Conservation (phyloP, 2,329 filamentous ascomycete genomes). For the Iodosphaeria phyllophila region DNA sequence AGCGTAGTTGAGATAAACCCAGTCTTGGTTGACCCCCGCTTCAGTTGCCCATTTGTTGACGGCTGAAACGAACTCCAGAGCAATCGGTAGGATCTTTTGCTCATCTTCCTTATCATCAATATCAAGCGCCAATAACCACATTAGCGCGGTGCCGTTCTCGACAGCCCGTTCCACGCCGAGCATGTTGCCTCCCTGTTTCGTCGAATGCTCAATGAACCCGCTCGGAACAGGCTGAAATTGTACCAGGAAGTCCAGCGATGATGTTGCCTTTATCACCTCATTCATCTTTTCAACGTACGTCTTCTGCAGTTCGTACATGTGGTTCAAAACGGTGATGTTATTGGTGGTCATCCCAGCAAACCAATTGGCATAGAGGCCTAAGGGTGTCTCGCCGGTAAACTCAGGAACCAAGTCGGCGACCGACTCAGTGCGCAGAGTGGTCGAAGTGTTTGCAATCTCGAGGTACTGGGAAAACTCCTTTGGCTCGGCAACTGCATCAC, state of each 20-base stretch:
- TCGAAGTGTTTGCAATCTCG: no score
- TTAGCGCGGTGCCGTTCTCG: constrained; percentile 13
- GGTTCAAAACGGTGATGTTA: constrained; percentile 11
- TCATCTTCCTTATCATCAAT: constrained; percentile 12
- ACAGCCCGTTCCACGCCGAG: constrained; percentile 16
- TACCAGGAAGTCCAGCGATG: constrained; percentile 13
- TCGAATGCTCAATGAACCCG: constrained; percentile 14
- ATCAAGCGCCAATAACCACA: constrained; percentile 13
- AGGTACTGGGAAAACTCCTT: no score
- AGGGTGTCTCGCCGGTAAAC: no score
- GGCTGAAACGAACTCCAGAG: constrained; percentile 11
- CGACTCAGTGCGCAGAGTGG: constrained; percentile 3
- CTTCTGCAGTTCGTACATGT: constrained; percentile 20
- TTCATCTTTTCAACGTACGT: constrained; percentile 17
- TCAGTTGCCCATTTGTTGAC: constrained; percentile 7
- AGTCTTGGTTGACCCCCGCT: constrained; percentile 8
- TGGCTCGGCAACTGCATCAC: no score
- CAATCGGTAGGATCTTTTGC: constrained; percentile 12
- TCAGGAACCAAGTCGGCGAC: constrained; percentile 4
- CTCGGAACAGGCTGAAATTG: constrained; percentile 20
- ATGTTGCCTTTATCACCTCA: constrained; percentile 11
- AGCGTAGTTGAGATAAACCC: constrained; percentile 20
- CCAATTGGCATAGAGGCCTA: constrained; percentile 3
- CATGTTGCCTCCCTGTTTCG: constrained; percentile 19
- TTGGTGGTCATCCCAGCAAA: constrained; percentile 5